Conservation (phyloP, 2,329 filamentous ascomycete genomes). For the Aspergillus novoparasiticus region DNA sequence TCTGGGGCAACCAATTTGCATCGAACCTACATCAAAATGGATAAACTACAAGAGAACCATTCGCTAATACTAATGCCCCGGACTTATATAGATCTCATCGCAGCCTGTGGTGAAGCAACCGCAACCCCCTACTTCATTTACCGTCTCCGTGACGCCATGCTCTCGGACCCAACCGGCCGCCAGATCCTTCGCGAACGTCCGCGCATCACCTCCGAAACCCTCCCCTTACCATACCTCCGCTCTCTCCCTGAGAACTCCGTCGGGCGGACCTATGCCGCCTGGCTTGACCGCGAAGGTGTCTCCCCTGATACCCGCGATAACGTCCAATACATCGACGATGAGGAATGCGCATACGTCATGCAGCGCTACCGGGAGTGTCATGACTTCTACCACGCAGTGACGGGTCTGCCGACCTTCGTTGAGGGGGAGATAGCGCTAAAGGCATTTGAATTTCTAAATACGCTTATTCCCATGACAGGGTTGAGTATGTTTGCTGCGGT, state of each 20-base stretch:
- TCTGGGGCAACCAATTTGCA: background rate
- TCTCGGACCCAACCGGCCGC: slow-evolving; percentile 77
- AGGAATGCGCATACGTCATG: slow-evolving; percentile 97
- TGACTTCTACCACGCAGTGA: slow-evolving; percentile 96
- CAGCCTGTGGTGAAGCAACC: slow-evolving; percentile 89
- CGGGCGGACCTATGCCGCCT: slow-evolving; percentile 79
- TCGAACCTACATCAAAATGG: background rate
- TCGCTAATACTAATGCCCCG: background rate
- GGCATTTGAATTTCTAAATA: slow-evolving; percentile 96
- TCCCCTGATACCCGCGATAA: slow-evolving; percentile 81
- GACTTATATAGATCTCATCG: slow-evolving; percentile 74
- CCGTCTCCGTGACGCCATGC: slow-evolving; percentile 90
- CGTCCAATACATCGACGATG: slow-evolving; percentile 90
- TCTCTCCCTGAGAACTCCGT: slow-evolving; percentile 72
- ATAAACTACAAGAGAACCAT: background rate
- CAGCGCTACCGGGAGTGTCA: slow-evolving; percentile 96
- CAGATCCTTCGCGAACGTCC: slow-evolving; percentile 89
- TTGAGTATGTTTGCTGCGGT: slow-evolving; percentile 74
- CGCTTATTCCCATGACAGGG: slow-evolving; percentile 90
- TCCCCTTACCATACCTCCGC: slow-evolving; percentile 71
- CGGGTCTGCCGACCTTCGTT: slow-evolving; percentile 84
- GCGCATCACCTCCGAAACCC: slow-evolving; percentile 74
- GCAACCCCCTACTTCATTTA: slow-evolving; percentile 94
- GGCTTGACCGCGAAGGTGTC: slow-evolving; percentile 94
- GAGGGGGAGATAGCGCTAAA: slow-evolving; percentile 98